Base-by-base conservation (phyloP, 2,329 filamentous ascomycete genomes). In the Calonectria pteridis region DNA sequence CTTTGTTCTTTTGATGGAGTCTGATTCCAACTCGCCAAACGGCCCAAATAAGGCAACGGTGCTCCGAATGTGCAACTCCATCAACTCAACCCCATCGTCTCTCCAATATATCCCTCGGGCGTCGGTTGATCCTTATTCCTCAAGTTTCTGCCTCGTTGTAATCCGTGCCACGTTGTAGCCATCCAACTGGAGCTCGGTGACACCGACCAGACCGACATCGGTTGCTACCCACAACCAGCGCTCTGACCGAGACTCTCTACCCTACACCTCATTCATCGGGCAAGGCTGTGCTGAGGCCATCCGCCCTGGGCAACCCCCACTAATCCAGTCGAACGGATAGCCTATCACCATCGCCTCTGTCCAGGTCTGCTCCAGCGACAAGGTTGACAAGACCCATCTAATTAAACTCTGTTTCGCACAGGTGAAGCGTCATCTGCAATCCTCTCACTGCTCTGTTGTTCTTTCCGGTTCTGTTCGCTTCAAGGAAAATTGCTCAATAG, bases 381-480 rank as follows among this genome's bases (percentile, higher is more conserved):
- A 62, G 55, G 55, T 62, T 62, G 35, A 62, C 33, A 18, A 23
- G 55, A 40, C 33, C 55, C 55, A 62, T 62, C 55, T 62, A 62
- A 62, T 62, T 37, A 62, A 62, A 62, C 33, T 62, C 55, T 62
- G 35, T 62, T 62, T 37, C 35, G 31, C 33, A 20, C 18, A 18
- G 58, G 40, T 46, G 53, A 40, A 59, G 67, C n/a, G 16, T 43
- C 43, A 37, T 35, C n/a, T 7, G 55, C n/a, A 23, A 29, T 29
- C 13, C 31, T 58, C 31, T 28, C 31, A 23, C 43, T 46, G 43
- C 18, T 13, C 40, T n/a, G 29, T 55, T 31, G n/a, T 37, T 62
- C 37, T n/a, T 59, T 59, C 9, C 11, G n/a, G 11, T 35, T 23
- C 10, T 62, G 33, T 62, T 40, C 40, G 37, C 23, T 37, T 40